Evolutionary conservation across 805 yeast genomes (phyloP), one percentile per base, ranked within the genome.

Genomic region (Blastobotrys attinorum): DNA sequence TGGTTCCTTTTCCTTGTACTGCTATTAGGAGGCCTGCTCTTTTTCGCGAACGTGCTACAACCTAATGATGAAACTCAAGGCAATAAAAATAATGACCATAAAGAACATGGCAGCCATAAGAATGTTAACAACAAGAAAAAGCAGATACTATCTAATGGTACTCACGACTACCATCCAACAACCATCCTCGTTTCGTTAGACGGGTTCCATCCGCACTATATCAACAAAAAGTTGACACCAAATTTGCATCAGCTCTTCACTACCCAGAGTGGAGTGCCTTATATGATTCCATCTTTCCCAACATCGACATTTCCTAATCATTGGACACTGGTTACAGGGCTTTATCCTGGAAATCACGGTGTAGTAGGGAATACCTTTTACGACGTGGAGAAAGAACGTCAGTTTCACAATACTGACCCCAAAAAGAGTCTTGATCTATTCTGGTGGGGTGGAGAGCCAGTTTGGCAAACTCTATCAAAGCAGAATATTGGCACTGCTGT

Each of bases 401-500:
- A 75, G 52, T 88, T 88, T 60, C 65, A 78, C 36, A 81, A 82
- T 54, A 77, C 81, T 11, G 65, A 80, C 45, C 77, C 79, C 0
- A 63, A 63, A 22, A 59, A 58, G 46, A 79, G 82, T 3, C 57
- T 75, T 21, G 71, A 74, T 31, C 65, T 61, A n/a, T 72, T 66
- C 18, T 88, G 78, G 71, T 88, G 96, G 94, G 90, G 88, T 20
- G 95, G 95, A 20, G 92, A 85, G 58, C 92, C 96, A 0, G 56
- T 89, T 17, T 89, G 97, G 97, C 65, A 72, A 25, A 84, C 94
- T 1, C 87, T 90, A 0, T 68, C 67, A 22, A 59, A 61, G 16
- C 83, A 83, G 47, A 81, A 79, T 4, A 72, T 81, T 2, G 65
- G 65, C 2, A 63, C 82, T 3, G 94, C 88, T 0, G 81, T 86